Base-by-base conservation (phyloP, 78 protist species). In the Cyanophora paradoxa region DNA sequence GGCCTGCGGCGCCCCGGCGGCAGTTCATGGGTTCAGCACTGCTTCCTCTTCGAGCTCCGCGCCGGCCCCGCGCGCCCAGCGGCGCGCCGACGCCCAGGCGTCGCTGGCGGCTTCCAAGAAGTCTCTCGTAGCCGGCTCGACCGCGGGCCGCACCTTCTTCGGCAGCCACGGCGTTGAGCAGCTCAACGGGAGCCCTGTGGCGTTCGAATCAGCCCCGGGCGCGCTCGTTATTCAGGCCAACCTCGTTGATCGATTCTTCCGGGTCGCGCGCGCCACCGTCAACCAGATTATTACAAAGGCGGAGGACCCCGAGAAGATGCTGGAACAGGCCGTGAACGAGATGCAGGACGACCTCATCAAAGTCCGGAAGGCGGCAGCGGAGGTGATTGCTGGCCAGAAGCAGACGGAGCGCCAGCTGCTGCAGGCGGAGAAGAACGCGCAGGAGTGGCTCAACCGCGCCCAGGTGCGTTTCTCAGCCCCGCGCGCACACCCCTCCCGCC, bases 251-350 rank as follows among this genome's bases (percentile, higher is more conserved):
- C 68, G 68, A 14, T 62, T 62, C 68, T 42, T 36, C 8, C 68
- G 68, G 48, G 50, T 62, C 10, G 68, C 37, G 14, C 33, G 37
- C 50, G 28, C 68, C 24, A 62, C 33, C 16, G 68, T 62, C 24
- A 62, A 62, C 68, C 1, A 16, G 41, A 17, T 13, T 24, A n/a
- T 62, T 3, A 1, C 48, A 14, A 24, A 6, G 4, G 3, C 28
- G 34, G 68, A 62, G 68, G 68, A 62, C 31, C 68, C 68, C 8
- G 68, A 62, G 68, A 62, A 62, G 48, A 46, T 62, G 48, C 68
- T 62, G 34, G 68, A 62, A 31, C 68, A 62, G 68, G 68, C 68
- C 33, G 68, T 62, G n/a, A 30, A 2, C 17, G 68, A 62, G 33
- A 62, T 62, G 68, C 68, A 62, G 31, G 6, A 3, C 22, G 68